Percentiles rank a stretch among this genome's conserved stretches.
phyloP scores from a whole-genome alignment of 805 yeast species.

The Candida andamanensis region DNA sequence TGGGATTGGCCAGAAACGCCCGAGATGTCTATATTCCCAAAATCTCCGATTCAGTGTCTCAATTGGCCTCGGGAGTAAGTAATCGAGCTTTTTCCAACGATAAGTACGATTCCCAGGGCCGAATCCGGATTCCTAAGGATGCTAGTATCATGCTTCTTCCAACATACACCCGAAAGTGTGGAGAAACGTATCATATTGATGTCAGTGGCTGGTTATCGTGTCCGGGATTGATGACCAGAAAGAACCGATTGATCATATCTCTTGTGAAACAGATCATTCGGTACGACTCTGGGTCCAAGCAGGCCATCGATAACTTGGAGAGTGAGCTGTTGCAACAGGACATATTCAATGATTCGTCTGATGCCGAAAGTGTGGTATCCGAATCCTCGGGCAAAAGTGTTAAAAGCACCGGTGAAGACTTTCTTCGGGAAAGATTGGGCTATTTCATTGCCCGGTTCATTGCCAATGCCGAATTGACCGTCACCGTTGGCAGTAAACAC shows the following conservation, averaged over 20 bases:
- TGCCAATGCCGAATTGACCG: slow-evolving; percentile 47
- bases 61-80: slow-evolving; percentile 43
- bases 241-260: slow-evolving; percentile 62
- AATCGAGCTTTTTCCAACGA: slow-evolving; percentile 23
- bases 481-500: slow-evolving; percentile 52
- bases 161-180: slow-evolving; percentile 26
- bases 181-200: slow-evolving; percentile 39
- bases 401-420: slow-evolving; percentile 30
- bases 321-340: slow-evolving; percentile 24
- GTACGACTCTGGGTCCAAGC: slow-evolving; percentile 14
- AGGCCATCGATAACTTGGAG: slow-evolving; percentile 21
- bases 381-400: neutral
- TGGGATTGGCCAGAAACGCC: slow-evolving; percentile 50
- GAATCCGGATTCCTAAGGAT: slow-evolving; percentile 44
- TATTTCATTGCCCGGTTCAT: slow-evolving; percentile 68
- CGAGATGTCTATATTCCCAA: slow-evolving; percentile 55
- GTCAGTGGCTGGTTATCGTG: slow-evolving; percentile 70
- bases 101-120: slow-evolving; percentile 24
- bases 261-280: slow-evolving; percentile 65
- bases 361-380: slow-evolving; percentile 17
- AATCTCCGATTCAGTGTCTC: slow-evolving; percentile 43
- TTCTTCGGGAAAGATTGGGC: slow-evolving; percentile 58
- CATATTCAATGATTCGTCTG: slow-evolving; percentile 16
- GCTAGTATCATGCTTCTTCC: slow-evolving; percentile 52
- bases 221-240: slow-evolving; percentile 67